Evolutionary conservation across 805 yeast species (phyloP), one percentile per base, ranked within the genome.

Genomic region (Kazachstania kunashirensis): DNA sequence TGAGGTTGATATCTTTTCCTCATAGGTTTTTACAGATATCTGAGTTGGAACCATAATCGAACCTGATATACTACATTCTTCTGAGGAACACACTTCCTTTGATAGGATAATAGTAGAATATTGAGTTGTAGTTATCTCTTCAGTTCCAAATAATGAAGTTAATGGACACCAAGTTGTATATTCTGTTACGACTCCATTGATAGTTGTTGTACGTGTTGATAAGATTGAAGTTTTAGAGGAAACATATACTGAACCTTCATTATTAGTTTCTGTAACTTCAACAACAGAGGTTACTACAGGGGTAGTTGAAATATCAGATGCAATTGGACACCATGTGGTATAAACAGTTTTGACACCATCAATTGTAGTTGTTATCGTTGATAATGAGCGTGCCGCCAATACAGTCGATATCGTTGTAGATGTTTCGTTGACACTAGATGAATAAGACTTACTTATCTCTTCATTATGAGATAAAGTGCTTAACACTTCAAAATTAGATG

Each of bases 101-200:
- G 50, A 40, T 6, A 47, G 13, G 8, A 39, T 39, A 17, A 45
- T 24, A 11, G 47, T 45, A 27, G 31, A 12, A 26, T 19, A 24
- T 14, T 9, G 3, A 8, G 19, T 15, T 21, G 19, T 24, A 24
- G 8, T 6, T 3, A 11, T 2, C 6, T 14, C 18, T 4, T 6
- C 4, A 2, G 10, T 26, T 14, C 16, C 9, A 21, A 14, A 8
- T 5, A 31, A 33, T 25, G 47, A 5, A 6, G 17, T 44, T 21
- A 57, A 40, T 30, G 69, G 68, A 46, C 66, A 60, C 57, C 60
- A 61, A 8, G 68, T 62, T 18, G 64, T 57, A 41, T 51, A 59
- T 6, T 30, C 39, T 5, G 63, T 53, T n/a, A 45, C 44, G 15
- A 48, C 45, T n/a, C 55, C 49, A 8, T 53, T 44, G 6, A 47